A percentile compares a stretch with the other conserved stretches of the same genome.
Conservation (phyloP, 108 stramenopile species). For the Craspedostauros australis region DNA sequence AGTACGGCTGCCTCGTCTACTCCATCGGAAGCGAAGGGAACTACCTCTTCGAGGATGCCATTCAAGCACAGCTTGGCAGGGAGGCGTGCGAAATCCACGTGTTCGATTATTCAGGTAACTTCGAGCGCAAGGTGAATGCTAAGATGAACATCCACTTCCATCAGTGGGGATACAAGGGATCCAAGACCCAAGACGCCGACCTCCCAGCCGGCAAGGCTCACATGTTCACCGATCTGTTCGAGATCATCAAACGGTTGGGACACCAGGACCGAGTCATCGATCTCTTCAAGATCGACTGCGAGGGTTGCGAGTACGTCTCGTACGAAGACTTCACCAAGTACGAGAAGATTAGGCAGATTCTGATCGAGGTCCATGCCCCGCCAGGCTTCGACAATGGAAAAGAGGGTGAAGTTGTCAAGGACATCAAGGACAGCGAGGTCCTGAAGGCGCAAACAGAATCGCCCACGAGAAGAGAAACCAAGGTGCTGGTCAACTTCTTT, state of each 20-base stretch:
- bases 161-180: constrained; percentile 40
- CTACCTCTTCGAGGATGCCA: constrained; percentile 23
- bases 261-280: constrained; percentile 51
- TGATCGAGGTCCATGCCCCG: constrained; percentile 32
- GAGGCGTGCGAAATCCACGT: constrained; percentile 54
- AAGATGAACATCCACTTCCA: constrained; percentile 28
- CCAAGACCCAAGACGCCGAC: constrained; percentile 12
- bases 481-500: too few relatives aligned
- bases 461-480: too few relatives aligned
- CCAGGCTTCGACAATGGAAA: too few relatives aligned
- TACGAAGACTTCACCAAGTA: constrained; percentile 20
- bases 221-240: constrained; percentile 29
- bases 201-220: constrained; percentile 1
- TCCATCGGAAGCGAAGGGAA: constrained; percentile 38
- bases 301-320: constrained; percentile 45
- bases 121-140: neutral
- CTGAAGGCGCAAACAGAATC: too few relatives aligned
- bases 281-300: constrained; percentile 57
- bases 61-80: constrained; percentile 4
- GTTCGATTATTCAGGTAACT: constrained; percentile 42
- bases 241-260: constrained; percentile 42
- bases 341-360: constrained; percentile 26
- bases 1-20: constrained; percentile 41
- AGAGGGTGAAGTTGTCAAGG: too few relatives aligned
- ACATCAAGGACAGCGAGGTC: too few relatives aligned